These are phyloP conservation scores for Paecilomyces fulvus DNA, from an alignment of 2,329 filamentous ascomycete genomes.

Conservation along the genomic window DNA sequence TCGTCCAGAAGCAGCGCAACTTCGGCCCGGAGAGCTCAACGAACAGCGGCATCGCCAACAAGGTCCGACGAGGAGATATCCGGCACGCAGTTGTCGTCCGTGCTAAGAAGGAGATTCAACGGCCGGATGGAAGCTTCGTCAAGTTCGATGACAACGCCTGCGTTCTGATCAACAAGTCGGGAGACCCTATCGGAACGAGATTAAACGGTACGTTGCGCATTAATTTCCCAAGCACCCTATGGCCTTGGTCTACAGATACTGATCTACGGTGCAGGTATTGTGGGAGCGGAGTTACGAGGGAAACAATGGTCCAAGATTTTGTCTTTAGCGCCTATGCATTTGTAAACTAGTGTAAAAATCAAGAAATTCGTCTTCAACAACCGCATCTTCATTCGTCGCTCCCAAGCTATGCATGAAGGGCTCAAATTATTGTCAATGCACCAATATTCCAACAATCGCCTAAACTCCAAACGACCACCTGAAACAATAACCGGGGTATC, in stretches of 20 bases:
- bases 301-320: constrained; percentile 99
- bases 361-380: neutral
- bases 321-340: constrained; percentile 79
- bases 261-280: constrained; percentile 52
- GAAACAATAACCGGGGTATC: constrained; percentile 22
- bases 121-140: constrained; percentile 81
- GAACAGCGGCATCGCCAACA: constrained; percentile 71
- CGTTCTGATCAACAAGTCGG: constrained; percentile 92
- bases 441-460: constrained; percentile 6
- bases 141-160: constrained; percentile 98
- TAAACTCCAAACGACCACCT: constrained; percentile 15
- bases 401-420: neutral
- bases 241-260: constrained; percentile 10
- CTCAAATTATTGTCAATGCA: constrained; percentile 10
- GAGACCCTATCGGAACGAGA: constrained; percentile 87
- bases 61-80: constrained; percentile 93
- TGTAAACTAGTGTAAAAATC: constrained; percentile 41
- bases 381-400: neutral
- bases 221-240: neutral
- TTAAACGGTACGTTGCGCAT: constrained; percentile 58
- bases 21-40: constrained; percentile 64
- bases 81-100: constrained; percentile 92
- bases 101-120: constrained; percentile 76
- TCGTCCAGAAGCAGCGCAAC: constrained; percentile 90
- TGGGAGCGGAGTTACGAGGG: constrained; percentile 78